Evolutionary conservation across 306 rosid genomes (phyloP).

Genomic region (Rosa lucieae): DNA sequence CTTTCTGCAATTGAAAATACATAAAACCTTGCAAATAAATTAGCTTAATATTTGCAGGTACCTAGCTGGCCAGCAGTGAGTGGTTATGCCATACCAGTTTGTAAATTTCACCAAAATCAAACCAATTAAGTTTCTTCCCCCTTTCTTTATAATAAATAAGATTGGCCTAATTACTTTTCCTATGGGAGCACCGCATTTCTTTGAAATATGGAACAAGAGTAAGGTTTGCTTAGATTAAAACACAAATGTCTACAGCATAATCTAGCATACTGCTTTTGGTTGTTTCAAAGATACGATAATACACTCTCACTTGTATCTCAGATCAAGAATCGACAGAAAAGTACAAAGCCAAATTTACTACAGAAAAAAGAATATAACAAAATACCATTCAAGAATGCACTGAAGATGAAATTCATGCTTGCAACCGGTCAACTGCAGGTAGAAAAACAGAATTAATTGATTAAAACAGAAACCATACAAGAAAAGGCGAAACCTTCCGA

Average conservation of each 20-base stretch:
- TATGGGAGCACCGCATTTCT: background rate
- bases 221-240: background rate
- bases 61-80: background rate
- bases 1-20: background rate
- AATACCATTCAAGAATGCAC: conserved; percentile 93
- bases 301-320: background rate
- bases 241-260: background rate
- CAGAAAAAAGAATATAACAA: conserved; percentile 8
- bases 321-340: background rate
- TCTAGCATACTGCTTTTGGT: background rate
- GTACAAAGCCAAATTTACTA: background rate
- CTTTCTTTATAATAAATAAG: background rate
- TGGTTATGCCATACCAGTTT: background rate
- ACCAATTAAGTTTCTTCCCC: background rate
- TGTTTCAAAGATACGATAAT: background rate
- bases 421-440: conserved; percentile 78
- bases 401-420: conserved; percentile 97
- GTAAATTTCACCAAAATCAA: background rate
- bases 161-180: background rate
- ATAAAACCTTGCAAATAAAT: background rate
- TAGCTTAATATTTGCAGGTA: background rate
- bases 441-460: background rate
- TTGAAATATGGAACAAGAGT: background rate
- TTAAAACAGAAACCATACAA: conserved; percentile 22
- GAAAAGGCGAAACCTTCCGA: conserved; percentile 3